phyloP scores from a whole-genome alignment of 2,329 filamentous ascomycete genomes.

The Ophiostoma triangulosporum region DNA sequence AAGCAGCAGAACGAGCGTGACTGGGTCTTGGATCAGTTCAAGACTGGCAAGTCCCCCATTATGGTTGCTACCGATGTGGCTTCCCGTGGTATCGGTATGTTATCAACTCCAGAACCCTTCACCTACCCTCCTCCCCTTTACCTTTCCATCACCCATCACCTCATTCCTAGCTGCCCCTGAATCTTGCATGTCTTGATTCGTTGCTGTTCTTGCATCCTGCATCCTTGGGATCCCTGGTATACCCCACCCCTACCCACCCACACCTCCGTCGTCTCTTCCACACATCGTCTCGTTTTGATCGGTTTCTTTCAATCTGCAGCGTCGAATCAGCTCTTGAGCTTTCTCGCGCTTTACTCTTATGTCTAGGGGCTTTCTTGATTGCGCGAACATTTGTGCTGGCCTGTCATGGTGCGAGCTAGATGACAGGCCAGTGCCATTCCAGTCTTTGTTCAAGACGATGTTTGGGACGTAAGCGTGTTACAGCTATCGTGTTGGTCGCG shows the following conservation, averaged over 20 bases:
- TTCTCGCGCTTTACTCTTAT: conserved; percentile 80
- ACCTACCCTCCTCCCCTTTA: conserved; percentile 22
- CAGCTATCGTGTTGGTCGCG: conserved; percentile 33
- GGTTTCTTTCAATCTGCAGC: conserved; percentile 13
- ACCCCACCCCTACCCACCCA: background rate
- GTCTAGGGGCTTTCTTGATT: conserved; percentile 76
- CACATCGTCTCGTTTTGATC: conserved; percentile 18
- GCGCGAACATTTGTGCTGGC: conserved; percentile 79
- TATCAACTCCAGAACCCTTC: conserved; percentile 20
- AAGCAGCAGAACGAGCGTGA: conserved; percentile 99
- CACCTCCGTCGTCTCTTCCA: conserved; percentile 15
- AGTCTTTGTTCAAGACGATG: conserved; percentile 61
- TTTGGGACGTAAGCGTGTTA: conserved; percentile 73
- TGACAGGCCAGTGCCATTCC: conserved; percentile 30
- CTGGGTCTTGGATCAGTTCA: conserved; percentile 99
- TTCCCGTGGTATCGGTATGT: conserved; percentile 99
- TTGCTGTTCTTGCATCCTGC: too few species aligned
- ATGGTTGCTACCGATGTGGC: conserved; percentile 99
- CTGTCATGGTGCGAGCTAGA: conserved; percentile 56
- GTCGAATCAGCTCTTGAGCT: conserved; percentile 32
- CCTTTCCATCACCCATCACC: conserved; percentile 10
- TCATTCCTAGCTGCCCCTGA: background rate
- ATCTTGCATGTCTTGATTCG: too few species aligned
- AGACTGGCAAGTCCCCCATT: conserved; percentile 97
- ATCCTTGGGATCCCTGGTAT: too few species aligned